Evolutionary conservation across 1,284 basidiomycete species (phyloP).

Genomic region (Tremellales sp.): DNA sequence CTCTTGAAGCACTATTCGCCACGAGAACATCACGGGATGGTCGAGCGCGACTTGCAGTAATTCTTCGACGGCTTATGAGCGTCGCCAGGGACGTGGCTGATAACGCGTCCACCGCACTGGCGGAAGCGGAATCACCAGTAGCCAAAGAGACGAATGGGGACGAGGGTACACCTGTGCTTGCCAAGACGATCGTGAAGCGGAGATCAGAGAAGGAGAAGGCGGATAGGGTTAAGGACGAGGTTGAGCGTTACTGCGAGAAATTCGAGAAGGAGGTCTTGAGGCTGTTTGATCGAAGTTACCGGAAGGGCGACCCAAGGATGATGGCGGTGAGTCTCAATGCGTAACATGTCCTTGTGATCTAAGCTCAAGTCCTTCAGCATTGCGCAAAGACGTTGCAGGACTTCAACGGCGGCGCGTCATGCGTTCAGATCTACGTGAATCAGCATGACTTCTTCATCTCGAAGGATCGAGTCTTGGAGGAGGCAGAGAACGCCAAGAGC

Average conservation of each 20-base stretch:
- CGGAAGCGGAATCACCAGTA: constrained; percentile 58
- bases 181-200: constrained; percentile 19
- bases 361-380: constrained; percentile 57
- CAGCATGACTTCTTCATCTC: constrained; percentile 98
- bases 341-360: not conserved
- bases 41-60: constrained; percentile 78
- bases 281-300: constrained; percentile 90
- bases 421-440: constrained; percentile 98
- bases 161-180: constrained; percentile 11
- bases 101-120: constrained; percentile 44
- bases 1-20: constrained; percentile 42
- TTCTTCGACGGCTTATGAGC: constrained; percentile 79
- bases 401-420: constrained; percentile 95
- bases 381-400: constrained; percentile 94
- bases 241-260: constrained; percentile 89
- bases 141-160: constrained; percentile 10
- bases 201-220: constrained; percentile 45
- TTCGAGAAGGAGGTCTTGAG: constrained; percentile 99
- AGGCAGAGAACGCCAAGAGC: constrained; percentile 51
- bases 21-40: constrained; percentile 70
- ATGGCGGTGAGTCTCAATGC: constrained; percentile 77
- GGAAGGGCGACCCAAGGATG: constrained; percentile 96
- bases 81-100: constrained; percentile 72
- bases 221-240: constrained; percentile 58
- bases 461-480: constrained; percentile 61